Evolutionary conservation across 2,329 filamentous ascomycete genomes (phyloP).

Genomic region (Sarocladium oryzae): DNA sequence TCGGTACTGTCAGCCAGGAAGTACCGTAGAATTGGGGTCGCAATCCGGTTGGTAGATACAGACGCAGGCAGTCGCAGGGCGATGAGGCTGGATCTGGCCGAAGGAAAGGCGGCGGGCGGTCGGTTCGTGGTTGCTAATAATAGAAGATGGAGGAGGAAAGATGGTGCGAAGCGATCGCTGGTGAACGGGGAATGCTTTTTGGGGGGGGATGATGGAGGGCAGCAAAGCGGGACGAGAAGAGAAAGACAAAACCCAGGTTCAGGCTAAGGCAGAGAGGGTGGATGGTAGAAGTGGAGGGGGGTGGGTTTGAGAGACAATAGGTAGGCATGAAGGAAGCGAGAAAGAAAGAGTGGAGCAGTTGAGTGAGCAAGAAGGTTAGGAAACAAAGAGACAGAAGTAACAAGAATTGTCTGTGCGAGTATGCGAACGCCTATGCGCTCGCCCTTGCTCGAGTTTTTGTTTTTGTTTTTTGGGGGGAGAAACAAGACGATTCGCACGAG

Average conservation of each 20-base stretch:
- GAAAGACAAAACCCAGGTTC: conserved; percentile 4
- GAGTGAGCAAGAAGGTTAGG: not conserved
- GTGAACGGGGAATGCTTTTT: conserved; percentile 13
- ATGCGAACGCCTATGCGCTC: too few species aligned
- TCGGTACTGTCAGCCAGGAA: not conserved
- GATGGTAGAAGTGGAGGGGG: not conserved
- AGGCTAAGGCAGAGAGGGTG: not conserved
- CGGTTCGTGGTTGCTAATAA: conserved; percentile 40
- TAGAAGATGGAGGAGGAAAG: conserved; percentile 27
- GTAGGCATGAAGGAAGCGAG: not conserved
- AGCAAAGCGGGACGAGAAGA: conserved; percentile 16
- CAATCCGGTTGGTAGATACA: conserved; percentile 9
- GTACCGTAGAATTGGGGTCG: conserved; percentile 1
- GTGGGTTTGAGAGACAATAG: not conserved
- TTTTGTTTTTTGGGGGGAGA: too few species aligned
- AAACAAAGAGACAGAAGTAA: too few species aligned
- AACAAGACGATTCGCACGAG: too few species aligned
- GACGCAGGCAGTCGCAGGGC: conserved; percentile 20
- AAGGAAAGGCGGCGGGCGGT: conserved; percentile 31
- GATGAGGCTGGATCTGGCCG: conserved; percentile 42
- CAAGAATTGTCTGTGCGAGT: too few species aligned
- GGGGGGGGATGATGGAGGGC: conserved; percentile 17
- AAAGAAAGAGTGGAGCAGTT: not conserved
- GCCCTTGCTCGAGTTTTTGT: too few species aligned
- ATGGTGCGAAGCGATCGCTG: conserved; percentile 32